Evolutionary conservation across 2,329 filamentous ascomycete species (phyloP), one percentile per base, ranked within the genome.

Genomic region (Penicillium sp.): DNA sequence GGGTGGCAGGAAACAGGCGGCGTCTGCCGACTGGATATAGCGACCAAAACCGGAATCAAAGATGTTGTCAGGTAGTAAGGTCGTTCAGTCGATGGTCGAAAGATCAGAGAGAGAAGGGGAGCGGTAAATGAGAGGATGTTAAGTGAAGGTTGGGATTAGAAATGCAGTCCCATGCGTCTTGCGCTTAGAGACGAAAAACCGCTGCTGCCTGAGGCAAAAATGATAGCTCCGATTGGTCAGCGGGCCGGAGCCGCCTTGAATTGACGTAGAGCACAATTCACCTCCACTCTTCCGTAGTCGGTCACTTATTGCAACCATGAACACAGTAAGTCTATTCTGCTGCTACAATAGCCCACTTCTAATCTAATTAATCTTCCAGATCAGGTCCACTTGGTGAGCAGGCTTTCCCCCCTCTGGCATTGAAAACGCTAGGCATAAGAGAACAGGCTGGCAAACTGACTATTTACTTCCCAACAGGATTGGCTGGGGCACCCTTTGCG

Each of bases 401-500:
- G 41, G 57, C n/a, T 54, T 51, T 23, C 12, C 46, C 45, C 48
- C 23, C 41, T 6, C 33, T 37, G 33, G 37, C 37, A 12, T 40
- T 41, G 31, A 26, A 26, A 37, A 18, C 33, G 4, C 18, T n/a
- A n/a, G 42, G 14, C 27, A 33, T 29, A 26, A 27, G 12, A 29
- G 14, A 47, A 20, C 31, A n/a, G 25, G 18, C 3, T 22, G 29
- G 31, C 15, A 37, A 45, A 40, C 42, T 22, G 25, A 35, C 23
- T 18, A 52, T 47, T 14, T 18, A 52, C 25, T 20, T 52, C 43
- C 31, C n/a, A 45, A 62, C 61, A 96, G 92, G 89, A 79, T 93
- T 69, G 94, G 94, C 70, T 97, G 91, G 94, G 92, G 90, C 66
- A 84, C 91, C 48, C 84, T 97, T 52, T 94, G 92, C 71, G 81